Evolutionary conservation across 2,329 filamentous ascomycete species (phyloP).

Genomic region (Colletotrichum nymphaeae): DNA sequence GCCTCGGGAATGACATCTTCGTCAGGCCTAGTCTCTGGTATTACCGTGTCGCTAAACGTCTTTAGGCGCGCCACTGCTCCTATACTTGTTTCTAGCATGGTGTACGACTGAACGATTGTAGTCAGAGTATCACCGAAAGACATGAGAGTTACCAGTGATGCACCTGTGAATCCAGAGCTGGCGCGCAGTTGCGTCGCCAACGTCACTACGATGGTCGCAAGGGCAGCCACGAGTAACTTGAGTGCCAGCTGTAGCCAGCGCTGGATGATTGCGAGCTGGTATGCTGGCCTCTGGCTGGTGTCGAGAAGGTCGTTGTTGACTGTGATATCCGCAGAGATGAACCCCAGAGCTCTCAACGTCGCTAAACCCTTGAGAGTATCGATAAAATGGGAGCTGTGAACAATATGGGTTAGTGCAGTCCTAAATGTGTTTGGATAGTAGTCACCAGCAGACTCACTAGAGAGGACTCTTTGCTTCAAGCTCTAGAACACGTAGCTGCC

Average conservation of each 20-base stretch:
- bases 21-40: slow-evolving; percentile 38
- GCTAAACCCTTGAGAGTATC: slow-evolving; percentile 66
- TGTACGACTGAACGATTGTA: slow-evolving; percentile 46
- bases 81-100: slow-evolving; percentile 44
- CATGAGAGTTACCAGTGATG: slow-evolving; percentile 52
- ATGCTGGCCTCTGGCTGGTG: slow-evolving; percentile 66
- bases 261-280: slow-evolving; percentile 68
- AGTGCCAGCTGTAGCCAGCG: slow-evolving; percentile 66
- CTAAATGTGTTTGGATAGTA: too few relatives aligned
- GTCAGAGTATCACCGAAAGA: slow-evolving; percentile 46
- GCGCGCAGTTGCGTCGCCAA: slow-evolving; percentile 57
- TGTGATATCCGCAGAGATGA: slow-evolving; percentile 56
- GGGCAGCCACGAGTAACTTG: slow-evolving; percentile 58
- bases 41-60: slow-evolving; percentile 41
- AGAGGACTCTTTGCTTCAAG: slow-evolving; percentile 71
- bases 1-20: slow-evolving; percentile 36
- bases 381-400: slow-evolving; percentile 59
- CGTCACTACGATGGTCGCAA: slow-evolving; percentile 60
- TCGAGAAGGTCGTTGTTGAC: slow-evolving; percentile 62
- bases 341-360: slow-evolving; percentile 68
- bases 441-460: slow-evolving; percentile 51
- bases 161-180: slow-evolving; percentile 52
- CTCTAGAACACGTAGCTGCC: slow-evolving; percentile 70
- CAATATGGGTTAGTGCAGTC: not conserved
- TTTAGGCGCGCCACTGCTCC: slow-evolving; percentile 43